Percentiles rank a stretch among this genome's conserved stretches.
Conservation (phyloP, 352 stramenopile species). For the Pythium coloratum region DNA sequence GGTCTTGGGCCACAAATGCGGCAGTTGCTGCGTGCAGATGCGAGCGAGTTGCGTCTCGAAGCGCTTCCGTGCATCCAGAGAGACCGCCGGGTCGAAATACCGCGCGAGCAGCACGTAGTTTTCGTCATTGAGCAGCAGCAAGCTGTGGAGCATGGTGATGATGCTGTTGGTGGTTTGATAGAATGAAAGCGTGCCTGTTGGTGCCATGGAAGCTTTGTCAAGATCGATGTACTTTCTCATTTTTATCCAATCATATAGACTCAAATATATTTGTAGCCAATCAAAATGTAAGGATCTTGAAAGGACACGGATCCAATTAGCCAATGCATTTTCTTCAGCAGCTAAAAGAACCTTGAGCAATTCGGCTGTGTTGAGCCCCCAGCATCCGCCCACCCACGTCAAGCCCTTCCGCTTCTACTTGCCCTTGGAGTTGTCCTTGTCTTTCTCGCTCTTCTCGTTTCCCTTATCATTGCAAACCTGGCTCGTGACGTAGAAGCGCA, state of each 20-base stretch:
- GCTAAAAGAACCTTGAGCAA: too few species aligned
- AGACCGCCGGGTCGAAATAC: constrained; percentile 56
- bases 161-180: neutral
- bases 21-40: constrained; percentile 40
- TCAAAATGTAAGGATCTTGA: neutral
- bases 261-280: neutral
- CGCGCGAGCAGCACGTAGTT: constrained; percentile 64
- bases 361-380: too few species aligned
- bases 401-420: neutral
- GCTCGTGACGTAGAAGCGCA: constrained; percentile 23
- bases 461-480: neutral
- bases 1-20: constrained; percentile 33
- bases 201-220: neutral
- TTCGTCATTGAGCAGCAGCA: constrained; percentile 63
- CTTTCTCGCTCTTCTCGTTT: neutral
- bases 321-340: too few species aligned
- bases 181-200: too few species aligned
- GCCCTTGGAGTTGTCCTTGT: neutral
- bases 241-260: neutral
- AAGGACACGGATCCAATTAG: neutral
- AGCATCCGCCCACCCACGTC: too few species aligned
- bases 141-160: constrained; percentile 60
- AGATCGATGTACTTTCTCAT: neutral
- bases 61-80: constrained; percentile 41
- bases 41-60: constrained; percentile 55